Base-by-base conservation (phyloP, 2,329 filamentous ascomycete species). In the Botrytis byssoidea region DNA sequence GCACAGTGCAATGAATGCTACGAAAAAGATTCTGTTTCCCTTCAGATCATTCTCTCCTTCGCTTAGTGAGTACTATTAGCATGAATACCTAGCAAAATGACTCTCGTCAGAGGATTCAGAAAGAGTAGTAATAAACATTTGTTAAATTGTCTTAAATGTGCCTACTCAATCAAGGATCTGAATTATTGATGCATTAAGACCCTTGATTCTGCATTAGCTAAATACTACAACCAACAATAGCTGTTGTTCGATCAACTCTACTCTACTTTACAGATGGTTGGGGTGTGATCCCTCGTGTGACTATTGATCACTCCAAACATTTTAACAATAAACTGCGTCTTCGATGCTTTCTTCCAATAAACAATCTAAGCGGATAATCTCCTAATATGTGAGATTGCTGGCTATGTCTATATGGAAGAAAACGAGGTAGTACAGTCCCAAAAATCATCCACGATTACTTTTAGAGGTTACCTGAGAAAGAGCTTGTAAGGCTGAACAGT, bases 401-500 rank as follows among this genome's bases (percentile, higher is more conserved):
- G n/a, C 16, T 44, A 29, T 42, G 32, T 29, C 16, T 29, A 44
- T 64, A 25, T 18, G n/a, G 37, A 59, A 40, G 35, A 42, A 32
- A 16, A 18, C 46, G 44, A 25, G 42, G 59, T 65, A 29, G 59
- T n/a, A 66, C 60, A 51, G 18, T 57, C 32, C 46, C 25, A 57
- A 51, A 57, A 57, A 29, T 57, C n/a, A 57, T 57, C 51, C 51
- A 55, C 40, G n/a, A 66, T 51, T 32, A 14, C 32, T 25, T 40
- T 29, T 64, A 51, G 44, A n/a, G 44, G 60, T 71, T 71, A 71
- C 69, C 42, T 71, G 22, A 71, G 57, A 37, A 57, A 57, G 35
- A 67, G 59, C n/a, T 67, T 67, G 61, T 72, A 72, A 72, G 70
- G 70, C 70, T 72, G 70, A 72, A 65, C 65, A 25, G 44, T 22